A percentile compares a stretch with the other conserved stretches of the same genome.
Conservation (phyloP, 2,329 filamentous ascomycete genomes). For the Beauveria brongniartii region DNA sequence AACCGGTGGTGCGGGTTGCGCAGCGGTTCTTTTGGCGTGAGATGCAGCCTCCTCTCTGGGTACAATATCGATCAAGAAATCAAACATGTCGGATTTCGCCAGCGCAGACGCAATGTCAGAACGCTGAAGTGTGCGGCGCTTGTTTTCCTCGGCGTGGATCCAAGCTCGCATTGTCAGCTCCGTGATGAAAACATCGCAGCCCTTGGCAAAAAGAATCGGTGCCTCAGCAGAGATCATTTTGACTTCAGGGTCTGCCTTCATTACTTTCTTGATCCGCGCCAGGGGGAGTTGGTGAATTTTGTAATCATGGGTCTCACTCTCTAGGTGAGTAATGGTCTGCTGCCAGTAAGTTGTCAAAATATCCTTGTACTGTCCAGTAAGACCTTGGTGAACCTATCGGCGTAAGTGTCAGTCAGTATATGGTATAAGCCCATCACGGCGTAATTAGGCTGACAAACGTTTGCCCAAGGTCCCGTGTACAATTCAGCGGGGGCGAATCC, state of each 20-base stretch:
- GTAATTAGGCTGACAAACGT: conserved; percentile 49
- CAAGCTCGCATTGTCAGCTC: conserved; percentile 98
- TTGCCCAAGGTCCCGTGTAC: conserved; percentile 91
- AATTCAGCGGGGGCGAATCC: conserved; percentile 88
- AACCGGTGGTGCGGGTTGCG: conserved; percentile 40
- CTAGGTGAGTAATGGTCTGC: conserved; percentile 91
- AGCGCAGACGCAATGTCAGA: conserved; percentile 95
- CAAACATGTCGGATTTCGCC: conserved; percentile 98
- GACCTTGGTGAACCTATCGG: conserved; percentile 80
- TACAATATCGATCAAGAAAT: conserved; percentile 98
- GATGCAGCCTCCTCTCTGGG: conserved; percentile 86
- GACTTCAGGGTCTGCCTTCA: conserved; percentile 98
- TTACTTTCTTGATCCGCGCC: conserved; percentile 99
- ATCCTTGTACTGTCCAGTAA: conserved; percentile 88
- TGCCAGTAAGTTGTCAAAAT: conserved; percentile 99
- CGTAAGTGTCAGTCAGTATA: background rate
- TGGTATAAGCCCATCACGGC: background rate
- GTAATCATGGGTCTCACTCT: conserved; percentile 94
- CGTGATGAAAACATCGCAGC: conserved; percentile 98
- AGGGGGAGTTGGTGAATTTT: conserved; percentile 95
- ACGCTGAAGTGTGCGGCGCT: conserved; percentile 86
- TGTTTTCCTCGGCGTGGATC: conserved; percentile 99
- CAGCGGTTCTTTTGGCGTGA: conserved; percentile 67
- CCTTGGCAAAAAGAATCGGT: conserved; percentile 95
- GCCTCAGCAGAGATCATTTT: conserved; percentile 99